These are phyloP conservation scores for Pleomassaria siparia DNA, from an alignment of 2,329 filamentous ascomycete species.

Conservation along the genomic window DNA sequence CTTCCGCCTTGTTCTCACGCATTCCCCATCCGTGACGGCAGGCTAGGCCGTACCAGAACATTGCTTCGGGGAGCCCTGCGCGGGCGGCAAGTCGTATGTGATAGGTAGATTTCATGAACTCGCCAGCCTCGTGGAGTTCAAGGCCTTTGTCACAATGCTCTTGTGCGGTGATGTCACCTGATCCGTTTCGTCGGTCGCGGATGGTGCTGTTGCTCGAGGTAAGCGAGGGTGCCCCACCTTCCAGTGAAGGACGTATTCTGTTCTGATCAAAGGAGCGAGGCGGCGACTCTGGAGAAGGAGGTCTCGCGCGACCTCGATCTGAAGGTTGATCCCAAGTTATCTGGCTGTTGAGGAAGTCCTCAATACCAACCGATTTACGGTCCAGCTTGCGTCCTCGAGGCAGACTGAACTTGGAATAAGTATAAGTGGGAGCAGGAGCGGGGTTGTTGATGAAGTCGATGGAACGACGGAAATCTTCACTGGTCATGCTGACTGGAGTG, in stretches of 20 bases:
- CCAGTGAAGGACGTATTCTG: conserved; percentile 23
- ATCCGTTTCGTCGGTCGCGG: conserved; percentile 46
- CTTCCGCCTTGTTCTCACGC: conserved; percentile 86
- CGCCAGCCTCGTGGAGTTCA: conserved; percentile 82
- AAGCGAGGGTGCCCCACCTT: conserved; percentile 35
- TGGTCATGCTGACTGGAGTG: conserved; percentile 72
- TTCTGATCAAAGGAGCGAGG: conserved; percentile 38
- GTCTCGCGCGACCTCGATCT: conserved; percentile 20
- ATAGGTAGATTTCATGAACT: conserved; percentile 91
- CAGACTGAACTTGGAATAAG: conserved; percentile 80
- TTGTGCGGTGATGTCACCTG: conserved; percentile 73
- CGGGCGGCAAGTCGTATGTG: conserved; percentile 88
- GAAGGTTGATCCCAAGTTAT: conserved; percentile 62
- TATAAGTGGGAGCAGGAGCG: conserved; percentile 71
- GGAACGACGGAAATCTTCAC: conserved; percentile 65
- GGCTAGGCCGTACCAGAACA: conserved; percentile 93
- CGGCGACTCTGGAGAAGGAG: conserved; percentile 44
- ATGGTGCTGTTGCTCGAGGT: conserved; percentile 49
- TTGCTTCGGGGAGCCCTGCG: conserved; percentile 84
- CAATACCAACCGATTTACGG: conserved; percentile 50
- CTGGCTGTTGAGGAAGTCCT: conserved; percentile 48
- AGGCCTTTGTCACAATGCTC: conserved; percentile 91
- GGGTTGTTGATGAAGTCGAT: conserved; percentile 53
- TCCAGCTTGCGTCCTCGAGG: conserved; percentile 81
- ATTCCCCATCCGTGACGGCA: conserved; percentile 98